These are phyloP conservation scores for Wickerhamiella lipophila DNA, from an alignment of 805 yeast species.

Conservation along the genomic window DNA sequence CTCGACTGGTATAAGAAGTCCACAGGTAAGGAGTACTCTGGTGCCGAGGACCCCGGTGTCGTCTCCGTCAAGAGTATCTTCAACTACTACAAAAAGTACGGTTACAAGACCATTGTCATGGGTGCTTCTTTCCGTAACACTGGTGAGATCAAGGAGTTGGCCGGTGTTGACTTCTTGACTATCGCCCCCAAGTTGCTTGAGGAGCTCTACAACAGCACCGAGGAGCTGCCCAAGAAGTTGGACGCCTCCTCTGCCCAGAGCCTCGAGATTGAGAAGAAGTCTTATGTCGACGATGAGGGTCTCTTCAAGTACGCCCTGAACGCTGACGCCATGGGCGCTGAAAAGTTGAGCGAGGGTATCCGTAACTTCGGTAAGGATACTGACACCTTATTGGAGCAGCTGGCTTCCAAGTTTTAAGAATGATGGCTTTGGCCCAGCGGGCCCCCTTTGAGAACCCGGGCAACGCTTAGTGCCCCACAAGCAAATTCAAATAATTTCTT, in stretches of 20 bases:
- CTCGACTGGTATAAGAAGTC: slow-evolving; percentile 94
- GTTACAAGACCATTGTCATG: slow-evolving; percentile 96
- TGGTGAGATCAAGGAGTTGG: slow-evolving; percentile 90
- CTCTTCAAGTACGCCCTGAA: slow-evolving; percentile 80
- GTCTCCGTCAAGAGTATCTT: slow-evolving; percentile 71
- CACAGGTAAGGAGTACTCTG: slow-evolving; percentile 77
- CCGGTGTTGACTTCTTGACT: slow-evolving; percentile 94
- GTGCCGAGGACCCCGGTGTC: slow-evolving; percentile 92
- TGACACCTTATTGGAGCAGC: slow-evolving; percentile 40
- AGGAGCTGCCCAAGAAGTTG: slow-evolving; percentile 67
- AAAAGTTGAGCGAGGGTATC: slow-evolving; percentile 95
- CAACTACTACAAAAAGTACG: slow-evolving; percentile 97
- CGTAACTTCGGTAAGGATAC: slow-evolving; percentile 93
- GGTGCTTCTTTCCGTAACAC: slow-evolving; percentile 99
- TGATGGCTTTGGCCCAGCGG: too few relatives aligned
- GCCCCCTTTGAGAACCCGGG: background rate
- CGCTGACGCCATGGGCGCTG: slow-evolving; percentile 98
- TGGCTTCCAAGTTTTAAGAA: slow-evolving; percentile 9
- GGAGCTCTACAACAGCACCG: slow-evolving; percentile 67
- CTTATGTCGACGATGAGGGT: slow-evolving; percentile 76
- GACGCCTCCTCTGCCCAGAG: slow-evolving; percentile 51
- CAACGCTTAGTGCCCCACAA: too few relatives aligned
- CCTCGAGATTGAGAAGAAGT: slow-evolving; percentile 51
- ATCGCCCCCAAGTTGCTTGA: slow-evolving; percentile 88
- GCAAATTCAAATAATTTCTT: background rate